A percentile compares a stretch with the other conserved stretches of the same genome.
Evolutionary conservation across 768 basidiomycete genomes (phyloP).

Genomic region (Phlebiopsis flavidoalba): DNA sequence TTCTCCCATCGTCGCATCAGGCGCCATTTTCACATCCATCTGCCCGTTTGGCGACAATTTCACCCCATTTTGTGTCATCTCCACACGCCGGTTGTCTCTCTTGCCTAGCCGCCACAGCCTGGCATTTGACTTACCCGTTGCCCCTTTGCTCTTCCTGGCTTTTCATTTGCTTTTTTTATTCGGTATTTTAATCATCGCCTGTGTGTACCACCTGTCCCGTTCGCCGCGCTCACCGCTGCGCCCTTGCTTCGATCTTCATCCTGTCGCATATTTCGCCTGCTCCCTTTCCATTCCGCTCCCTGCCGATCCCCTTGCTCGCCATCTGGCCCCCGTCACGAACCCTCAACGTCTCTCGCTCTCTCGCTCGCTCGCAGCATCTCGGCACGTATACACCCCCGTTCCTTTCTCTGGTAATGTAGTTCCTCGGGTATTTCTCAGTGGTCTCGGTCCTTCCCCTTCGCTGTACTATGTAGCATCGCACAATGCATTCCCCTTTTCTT

Average conservation of each 20-base stretch:
- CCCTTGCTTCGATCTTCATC: background rate
- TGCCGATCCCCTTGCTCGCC: background rate
- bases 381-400: background rate
- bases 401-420: background rate
- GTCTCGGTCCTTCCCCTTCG: background rate
- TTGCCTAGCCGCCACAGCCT: background rate
- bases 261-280: background rate
- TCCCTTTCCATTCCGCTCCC: background rate
- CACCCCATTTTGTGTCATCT: background rate
- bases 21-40: constrained; percentile 13
- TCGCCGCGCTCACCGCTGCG: background rate
- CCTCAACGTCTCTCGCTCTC: background rate
- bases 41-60: background rate
- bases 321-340: background rate
- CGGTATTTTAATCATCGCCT: background rate
- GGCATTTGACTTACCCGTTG: background rate
- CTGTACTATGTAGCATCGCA: background rate
- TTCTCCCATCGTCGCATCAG: background rate
- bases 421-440: background rate
- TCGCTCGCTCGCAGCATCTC: background rate
- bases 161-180: background rate
- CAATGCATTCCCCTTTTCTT: background rate
- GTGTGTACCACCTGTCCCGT: background rate
- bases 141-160: background rate
- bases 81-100: background rate